Evolutionary conservation across 441 rosid species (phyloP).

Genomic region (Daphne laureola): DNA sequence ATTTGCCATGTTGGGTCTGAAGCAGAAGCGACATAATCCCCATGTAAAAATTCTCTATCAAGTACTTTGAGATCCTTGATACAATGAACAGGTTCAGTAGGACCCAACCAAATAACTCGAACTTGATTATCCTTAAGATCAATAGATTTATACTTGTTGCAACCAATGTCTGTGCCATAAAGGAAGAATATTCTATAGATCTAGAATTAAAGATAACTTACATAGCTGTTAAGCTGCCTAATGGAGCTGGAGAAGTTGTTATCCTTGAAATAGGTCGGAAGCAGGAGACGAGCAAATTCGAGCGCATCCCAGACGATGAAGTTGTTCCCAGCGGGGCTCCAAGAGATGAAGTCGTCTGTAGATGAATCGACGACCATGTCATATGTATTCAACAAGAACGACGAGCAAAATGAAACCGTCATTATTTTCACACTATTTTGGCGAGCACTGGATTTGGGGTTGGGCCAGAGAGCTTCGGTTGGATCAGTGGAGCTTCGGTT

Average conservation of each 20-base stretch:
- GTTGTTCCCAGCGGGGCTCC: constrained; percentile 57
- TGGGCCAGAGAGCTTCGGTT: no score
- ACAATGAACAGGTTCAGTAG: constrained; percentile 64
- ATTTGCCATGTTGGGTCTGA: constrained; percentile 83
- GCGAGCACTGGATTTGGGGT: constrained; percentile 24
- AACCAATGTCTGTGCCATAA: constrained; percentile 24
- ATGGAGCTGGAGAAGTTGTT: constrained; percentile 81
- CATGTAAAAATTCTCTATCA: constrained; percentile 91
- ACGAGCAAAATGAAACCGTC: no score
- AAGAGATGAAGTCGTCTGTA: constrained; percentile 66
- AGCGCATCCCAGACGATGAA: constrained; percentile 80
- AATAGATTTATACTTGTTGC: constrained; percentile 36
- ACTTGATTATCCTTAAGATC: constrained; percentile 66
- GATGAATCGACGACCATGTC: constrained; percentile 76
- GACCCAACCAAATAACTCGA: constrained; percentile 85
- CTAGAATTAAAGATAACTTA: constrained; percentile 20
- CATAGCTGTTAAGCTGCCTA: constrained; percentile 71
- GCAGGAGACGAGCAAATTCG: constrained; percentile 56
- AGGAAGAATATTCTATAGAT: no score
- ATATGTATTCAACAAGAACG: constrained; percentile 61
- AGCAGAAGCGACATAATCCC: constrained; percentile 85
- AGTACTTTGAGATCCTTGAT: constrained; percentile 50
- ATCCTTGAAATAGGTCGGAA: constrained; percentile 73
- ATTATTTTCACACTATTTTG: constrained; percentile 43
- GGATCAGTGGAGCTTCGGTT: no score